Evolutionary conservation across 1,284 basidiomycete genomes (phyloP).

Genomic region (Coriolopsis trogii): DNA sequence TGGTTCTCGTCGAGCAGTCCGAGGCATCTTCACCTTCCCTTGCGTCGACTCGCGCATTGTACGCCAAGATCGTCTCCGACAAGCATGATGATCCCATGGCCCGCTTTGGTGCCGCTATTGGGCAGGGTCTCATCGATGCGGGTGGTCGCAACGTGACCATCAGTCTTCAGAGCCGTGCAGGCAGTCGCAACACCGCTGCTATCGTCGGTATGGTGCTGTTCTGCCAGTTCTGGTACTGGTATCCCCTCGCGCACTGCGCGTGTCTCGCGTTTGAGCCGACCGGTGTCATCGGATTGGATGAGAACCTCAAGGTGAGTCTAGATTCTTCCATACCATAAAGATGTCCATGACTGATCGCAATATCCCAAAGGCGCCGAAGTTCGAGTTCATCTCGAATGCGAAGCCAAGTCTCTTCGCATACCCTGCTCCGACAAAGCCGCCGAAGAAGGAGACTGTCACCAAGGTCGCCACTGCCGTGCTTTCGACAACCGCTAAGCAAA

Average conservation of each 20-base stretch:
- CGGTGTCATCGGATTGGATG: slow-evolving; percentile 88
- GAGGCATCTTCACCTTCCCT: slow-evolving; percentile 86
- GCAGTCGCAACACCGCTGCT: slow-evolving; percentile 88
- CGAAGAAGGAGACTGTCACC: slow-evolving; percentile 87
- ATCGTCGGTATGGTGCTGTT: slow-evolving; percentile 96
- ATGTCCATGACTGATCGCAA: too few relatives aligned
- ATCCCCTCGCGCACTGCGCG: slow-evolving; percentile 93
- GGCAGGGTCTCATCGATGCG: slow-evolving; percentile 95
- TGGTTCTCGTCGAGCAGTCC: slow-evolving; percentile 95
- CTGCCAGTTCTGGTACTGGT: slow-evolving; percentile 99
- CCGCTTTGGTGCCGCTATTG: slow-evolving; percentile 92
- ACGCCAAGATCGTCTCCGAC: slow-evolving; percentile 87
- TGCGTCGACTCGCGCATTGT: slow-evolving; percentile 78
- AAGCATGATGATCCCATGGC: slow-evolving; percentile 99
- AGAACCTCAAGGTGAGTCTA: slow-evolving; percentile 61
- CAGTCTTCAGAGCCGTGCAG: slow-evolving; percentile 88
- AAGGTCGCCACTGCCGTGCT: slow-evolving; percentile 93
- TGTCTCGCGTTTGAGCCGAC: slow-evolving; percentile 93
- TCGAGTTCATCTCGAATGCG: slow-evolving; percentile 88
- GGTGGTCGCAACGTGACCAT: slow-evolving; percentile 95
- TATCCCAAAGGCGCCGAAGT: slow-evolving; percentile 90
- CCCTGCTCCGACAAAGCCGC: slow-evolving; percentile 81
- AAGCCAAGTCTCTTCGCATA: slow-evolving; percentile 90
- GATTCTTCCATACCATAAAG: too few relatives aligned
- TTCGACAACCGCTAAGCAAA: slow-evolving; percentile 93